phyloP scores from a whole-genome alignment of 208 protist genomes.

The Strigomonas galati region DNA sequence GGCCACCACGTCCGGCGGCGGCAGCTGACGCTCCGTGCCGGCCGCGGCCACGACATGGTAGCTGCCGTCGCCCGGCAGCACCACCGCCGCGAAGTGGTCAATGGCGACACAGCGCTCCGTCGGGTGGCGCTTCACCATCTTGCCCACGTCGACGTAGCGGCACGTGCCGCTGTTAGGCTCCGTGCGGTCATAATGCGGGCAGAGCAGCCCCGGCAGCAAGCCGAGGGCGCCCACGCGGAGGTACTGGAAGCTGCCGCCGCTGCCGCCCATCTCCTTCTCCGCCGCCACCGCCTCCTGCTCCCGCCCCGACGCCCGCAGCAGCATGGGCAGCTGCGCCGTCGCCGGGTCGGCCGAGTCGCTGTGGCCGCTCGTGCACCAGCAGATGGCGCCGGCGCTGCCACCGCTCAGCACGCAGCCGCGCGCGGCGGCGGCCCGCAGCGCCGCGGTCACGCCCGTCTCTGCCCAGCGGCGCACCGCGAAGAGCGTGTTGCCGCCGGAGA shows the following conservation, averaged over 20 bases:
- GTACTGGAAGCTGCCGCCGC: constrained; percentile 57
- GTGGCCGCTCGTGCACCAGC: constrained; percentile 88
- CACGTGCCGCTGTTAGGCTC: constrained; percentile 62
- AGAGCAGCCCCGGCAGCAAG: constrained; percentile 81
- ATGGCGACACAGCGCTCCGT: constrained; percentile 83
- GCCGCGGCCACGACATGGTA: constrained; percentile 65
- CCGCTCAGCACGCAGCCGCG: constrained; percentile 66
- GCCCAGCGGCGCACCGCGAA: constrained; percentile 88
- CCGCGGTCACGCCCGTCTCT: constrained; percentile 61
- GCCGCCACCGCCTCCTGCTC: constrained; percentile 18
- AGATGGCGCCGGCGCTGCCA: constrained; percentile 86
- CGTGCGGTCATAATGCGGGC: constrained; percentile 77
- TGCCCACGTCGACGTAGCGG: constrained; percentile 71
- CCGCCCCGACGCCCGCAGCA: constrained; percentile 23
- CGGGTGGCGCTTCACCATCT: constrained; percentile 87
- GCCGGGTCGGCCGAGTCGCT: constrained; percentile 86
- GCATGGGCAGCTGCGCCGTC: constrained; percentile 58
- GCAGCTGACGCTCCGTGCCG: constrained; percentile 38
- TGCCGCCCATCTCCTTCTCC: constrained; percentile 1
- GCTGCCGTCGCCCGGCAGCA: constrained; percentile 59
- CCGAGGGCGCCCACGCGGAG: constrained; percentile 81
- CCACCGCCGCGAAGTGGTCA: constrained; percentile 83
- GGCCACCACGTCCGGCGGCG: not conserved
- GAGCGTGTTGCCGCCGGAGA: constrained; percentile 89
- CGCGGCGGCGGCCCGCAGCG: constrained; percentile 37